Conservation (phyloP, 2,329 filamentous ascomycete genomes). For the Calonectria pteridis region DNA sequence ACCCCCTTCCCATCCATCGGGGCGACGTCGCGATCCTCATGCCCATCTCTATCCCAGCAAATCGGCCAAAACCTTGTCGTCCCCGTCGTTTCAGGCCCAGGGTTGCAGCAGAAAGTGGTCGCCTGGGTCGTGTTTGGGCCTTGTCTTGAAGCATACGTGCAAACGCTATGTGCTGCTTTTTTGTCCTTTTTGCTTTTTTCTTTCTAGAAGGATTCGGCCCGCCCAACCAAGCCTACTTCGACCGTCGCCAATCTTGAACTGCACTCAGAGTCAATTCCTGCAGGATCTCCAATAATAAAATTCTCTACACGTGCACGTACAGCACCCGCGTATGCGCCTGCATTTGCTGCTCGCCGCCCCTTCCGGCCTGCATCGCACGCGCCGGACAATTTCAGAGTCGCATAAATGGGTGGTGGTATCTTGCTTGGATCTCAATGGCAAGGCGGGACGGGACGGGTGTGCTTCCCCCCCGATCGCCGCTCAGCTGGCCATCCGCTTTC, state of each 20-base stretch:
- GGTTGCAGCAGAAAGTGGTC: not conserved
- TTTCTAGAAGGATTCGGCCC: constrained; percentile 11
- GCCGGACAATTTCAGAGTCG: not conserved
- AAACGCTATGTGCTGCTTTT: not conserved
- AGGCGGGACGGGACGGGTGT: not conserved
- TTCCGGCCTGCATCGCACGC: not conserved
- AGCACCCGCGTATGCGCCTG: not conserved
- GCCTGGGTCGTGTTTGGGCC: not conserved
- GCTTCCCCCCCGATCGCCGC: constrained; percentile 1
- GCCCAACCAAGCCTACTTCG: not conserved
- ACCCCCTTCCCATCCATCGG: not conserved
- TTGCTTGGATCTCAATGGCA: not conserved
- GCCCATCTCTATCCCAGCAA: constrained; percentile 18
- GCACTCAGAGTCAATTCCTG: not conserved
- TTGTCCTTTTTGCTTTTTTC: not conserved
- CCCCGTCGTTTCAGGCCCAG: constrained; percentile 20
- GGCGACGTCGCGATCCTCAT: not conserved
- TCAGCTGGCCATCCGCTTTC: not conserved
- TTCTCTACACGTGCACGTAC: not conserved
- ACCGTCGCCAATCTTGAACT: constrained; percentile 5
- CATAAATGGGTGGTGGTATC: not conserved
- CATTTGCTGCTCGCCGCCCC: not conserved
- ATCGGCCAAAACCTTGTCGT: constrained; percentile 25
- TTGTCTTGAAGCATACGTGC: not conserved
- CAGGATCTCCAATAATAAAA: constrained; percentile 2